Evolutionary conservation across 106 monocot species (phyloP).

Genomic region (Iris macrosiphon): DNA sequence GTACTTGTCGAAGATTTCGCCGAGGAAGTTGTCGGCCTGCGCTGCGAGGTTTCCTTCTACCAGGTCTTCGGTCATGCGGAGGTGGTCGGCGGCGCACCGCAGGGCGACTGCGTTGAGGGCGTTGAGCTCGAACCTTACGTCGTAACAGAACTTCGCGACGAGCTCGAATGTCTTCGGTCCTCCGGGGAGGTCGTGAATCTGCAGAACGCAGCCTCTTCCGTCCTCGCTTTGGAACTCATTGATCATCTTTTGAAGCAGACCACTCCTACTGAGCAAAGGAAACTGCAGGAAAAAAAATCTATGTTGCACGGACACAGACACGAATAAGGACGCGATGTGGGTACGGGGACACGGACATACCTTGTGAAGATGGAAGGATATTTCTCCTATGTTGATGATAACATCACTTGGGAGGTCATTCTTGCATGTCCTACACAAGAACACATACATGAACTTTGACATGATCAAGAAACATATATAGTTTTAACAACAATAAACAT

Average conservation of each 20-base stretch:
- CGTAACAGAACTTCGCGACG: slow-evolving; percentile 51
- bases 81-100: slow-evolving; percentile 47
- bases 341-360: slow-evolving; percentile 8
- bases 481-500: too few species aligned
- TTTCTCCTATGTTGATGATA: slow-evolving; percentile 37
- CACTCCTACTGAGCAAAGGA: slow-evolving; percentile 52
- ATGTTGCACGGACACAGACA: not conserved
- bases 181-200: slow-evolving; percentile 53
- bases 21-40: slow-evolving; percentile 44
- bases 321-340: too few species aligned
- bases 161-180: slow-evolving; percentile 46
- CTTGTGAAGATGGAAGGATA: slow-evolving; percentile 60
- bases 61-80: slow-evolving; percentile 53
- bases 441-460: too few species aligned
- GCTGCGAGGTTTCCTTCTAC: slow-evolving; percentile 42
- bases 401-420: slow-evolving; percentile 57
- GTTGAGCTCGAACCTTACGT: slow-evolving; percentile 38
- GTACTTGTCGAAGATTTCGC: slow-evolving; percentile 21
- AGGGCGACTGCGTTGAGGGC: slow-evolving; percentile 38
- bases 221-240: slow-evolving; percentile 19
- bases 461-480: too few species aligned
- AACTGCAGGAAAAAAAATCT: slow-evolving; percentile 18
- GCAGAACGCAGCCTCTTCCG: slow-evolving; percentile 14
- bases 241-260: slow-evolving; percentile 37
- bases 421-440: slow-evolving; percentile 35